A percentile compares a stretch with the other conserved stretches of the same genome.
phyloP scores from a whole-genome alignment of 2,329 filamentous ascomycete species.

The Cercospora nicotianae region DNA sequence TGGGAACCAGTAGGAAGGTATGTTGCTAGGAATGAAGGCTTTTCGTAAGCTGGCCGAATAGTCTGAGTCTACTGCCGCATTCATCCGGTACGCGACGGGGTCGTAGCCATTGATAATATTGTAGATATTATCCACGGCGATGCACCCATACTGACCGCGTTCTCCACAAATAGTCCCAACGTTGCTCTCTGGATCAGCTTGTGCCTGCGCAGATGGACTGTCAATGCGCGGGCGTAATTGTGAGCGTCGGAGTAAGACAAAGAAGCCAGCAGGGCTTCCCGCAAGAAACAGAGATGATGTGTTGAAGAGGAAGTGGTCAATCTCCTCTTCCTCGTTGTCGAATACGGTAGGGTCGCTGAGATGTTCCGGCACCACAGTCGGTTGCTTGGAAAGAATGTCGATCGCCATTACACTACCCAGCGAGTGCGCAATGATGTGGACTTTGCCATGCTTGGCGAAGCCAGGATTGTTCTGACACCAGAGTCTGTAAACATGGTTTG shows the following conservation, averaged over 20 bases:
- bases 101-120: constrained; percentile 79
- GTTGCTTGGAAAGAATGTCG: constrained; percentile 86
- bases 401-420: constrained; percentile 92
- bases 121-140: constrained; percentile 94
- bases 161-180: constrained; percentile 68
- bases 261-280: constrained; percentile 90
- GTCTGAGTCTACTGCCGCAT: constrained; percentile 78
- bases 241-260: constrained; percentile 77
- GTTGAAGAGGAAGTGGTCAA: constrained; percentile 78
- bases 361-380: constrained; percentile 62
- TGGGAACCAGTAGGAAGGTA: constrained; percentile 49
- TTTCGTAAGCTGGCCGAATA: constrained; percentile 76
- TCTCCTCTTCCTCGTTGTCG: constrained; percentile 29
- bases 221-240: constrained; percentile 73
- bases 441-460: constrained; percentile 73
- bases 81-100: constrained; percentile 87
- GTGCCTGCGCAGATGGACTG: constrained; percentile 71
- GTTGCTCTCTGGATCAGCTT: constrained; percentile 57
- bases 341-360: constrained; percentile 37
- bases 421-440: constrained; percentile 91
- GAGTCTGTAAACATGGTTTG: constrained; percentile 90
- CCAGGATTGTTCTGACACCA: constrained; percentile 94
- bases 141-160: constrained; percentile 77
- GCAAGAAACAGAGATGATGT: constrained; percentile 86
- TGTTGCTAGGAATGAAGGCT: constrained; percentile 75